Percentiles rank a stretch among this genome's conserved stretches.
phyloP scores from a whole-genome alignment of 192 early-diverging fungal species.

The Umbelopsis vinacea region DNA sequence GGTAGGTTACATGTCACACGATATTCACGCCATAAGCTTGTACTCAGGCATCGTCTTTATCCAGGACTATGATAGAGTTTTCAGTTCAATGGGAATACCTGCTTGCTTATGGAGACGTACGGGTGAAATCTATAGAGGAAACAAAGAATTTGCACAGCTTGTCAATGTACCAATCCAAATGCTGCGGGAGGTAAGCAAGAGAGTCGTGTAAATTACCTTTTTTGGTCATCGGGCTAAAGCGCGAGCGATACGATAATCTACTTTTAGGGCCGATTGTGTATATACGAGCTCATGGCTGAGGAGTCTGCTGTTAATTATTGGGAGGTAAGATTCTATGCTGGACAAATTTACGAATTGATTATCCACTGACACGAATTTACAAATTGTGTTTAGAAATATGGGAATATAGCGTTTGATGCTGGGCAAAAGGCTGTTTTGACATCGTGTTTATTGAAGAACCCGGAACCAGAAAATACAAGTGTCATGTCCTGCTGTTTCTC shows the following conservation, averaged over 20 bases:
- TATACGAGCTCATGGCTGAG: constrained; percentile 86
- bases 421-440: constrained; percentile 96
- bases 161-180: constrained; percentile 83
- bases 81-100: constrained; percentile 93
- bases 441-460: constrained; percentile 80
- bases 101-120: constrained; percentile 96
- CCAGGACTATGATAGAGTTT: constrained; percentile 93
- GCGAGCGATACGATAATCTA: background rate
- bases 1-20: constrained; percentile 34
- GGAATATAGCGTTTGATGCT: constrained; percentile 96
- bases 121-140: constrained; percentile 96
- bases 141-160: constrained; percentile 91
- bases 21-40: background rate
- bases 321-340: constrained; percentile 62
- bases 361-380: background rate
- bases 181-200: constrained; percentile 72
- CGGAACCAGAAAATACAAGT: constrained; percentile 52
- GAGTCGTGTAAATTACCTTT: background rate
- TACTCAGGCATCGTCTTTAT: background rate
- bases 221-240: background rate
- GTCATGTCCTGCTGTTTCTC: constrained; percentile 88
- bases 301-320: constrained; percentile 96
- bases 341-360: background rate
- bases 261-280: constrained; percentile 44
- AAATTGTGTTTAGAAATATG: constrained; percentile 72